Base-by-base conservation (phyloP, 352 stramenopile species). In the Pythium brassicae region DNA sequence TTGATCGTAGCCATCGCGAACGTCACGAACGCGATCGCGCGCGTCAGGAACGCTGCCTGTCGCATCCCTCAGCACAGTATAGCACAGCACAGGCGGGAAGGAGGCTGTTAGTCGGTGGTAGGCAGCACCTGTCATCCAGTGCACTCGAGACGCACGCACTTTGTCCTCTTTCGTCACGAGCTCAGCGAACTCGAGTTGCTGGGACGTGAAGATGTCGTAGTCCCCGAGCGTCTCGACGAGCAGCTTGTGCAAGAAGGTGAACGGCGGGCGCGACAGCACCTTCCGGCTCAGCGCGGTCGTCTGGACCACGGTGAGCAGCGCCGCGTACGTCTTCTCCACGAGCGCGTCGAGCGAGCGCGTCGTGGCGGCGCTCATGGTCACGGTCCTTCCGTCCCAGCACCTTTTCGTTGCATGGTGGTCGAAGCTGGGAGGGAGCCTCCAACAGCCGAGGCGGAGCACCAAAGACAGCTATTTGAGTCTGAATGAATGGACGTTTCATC, bases 161-260 rank as follows among this genome's bases (percentile, higher is more conserved):
- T 94, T 94, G 47, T 86, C 78, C 65, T 94, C 82, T 43, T 87
- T 87, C 1, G 76, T 77, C 20, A 59, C 68, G 34, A 92, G 69
- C 20, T 72, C 46, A 22, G 74, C 69, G 57, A 90, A 87, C 9
- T 71, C 57, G 45, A 92, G 71, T 50, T 94, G 84, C 42, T 81
- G 61, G 9, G 78, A 48, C 4, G 67, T 83, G 57, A 92, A 92
- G 29, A 94, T 80, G 35, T 78, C 69, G 56, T 77, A 79, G 12
- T 69, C 64, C 0, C 62, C 68, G 7, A 94, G 59, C 10, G 76
- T 87, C 50, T 91, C 80, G 9, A 90, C 61, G 6, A 92, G 67
- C 2, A 94, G 59, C 55, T 91, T 92, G 63, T 94, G 82, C 5
- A 94, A 56, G 37, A 94, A 92, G 4, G 83, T 89, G 55, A 94